Percentiles rank a stretch among this genome's conserved stretches.
Conservation (phyloP, 495 filamentous ascomycete genomes). For the Pyronema omphalodes region DNA sequence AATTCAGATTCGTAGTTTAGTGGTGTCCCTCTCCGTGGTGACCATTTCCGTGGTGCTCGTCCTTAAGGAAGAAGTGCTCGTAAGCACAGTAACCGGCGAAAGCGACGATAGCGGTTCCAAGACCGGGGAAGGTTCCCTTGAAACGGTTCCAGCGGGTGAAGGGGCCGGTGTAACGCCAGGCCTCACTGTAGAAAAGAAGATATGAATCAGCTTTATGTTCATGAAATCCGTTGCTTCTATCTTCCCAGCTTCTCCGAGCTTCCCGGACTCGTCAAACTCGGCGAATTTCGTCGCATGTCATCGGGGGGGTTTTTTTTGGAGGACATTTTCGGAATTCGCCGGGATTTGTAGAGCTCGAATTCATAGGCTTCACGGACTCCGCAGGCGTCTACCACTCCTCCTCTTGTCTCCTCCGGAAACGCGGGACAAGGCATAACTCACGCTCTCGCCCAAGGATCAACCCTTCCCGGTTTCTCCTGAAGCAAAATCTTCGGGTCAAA, state of each 20-base stretch:
- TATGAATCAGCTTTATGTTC: conserved; percentile 6
- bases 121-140: conserved; percentile 63
- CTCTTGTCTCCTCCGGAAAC: too few species aligned
- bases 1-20: conserved; percentile 1
- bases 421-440: conserved; percentile 26
- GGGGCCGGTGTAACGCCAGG: conserved; percentile 81
- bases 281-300: too few species aligned
- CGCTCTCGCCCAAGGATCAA: conserved; percentile 79
- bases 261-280: not conserved
- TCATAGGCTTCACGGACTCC: too few species aligned
- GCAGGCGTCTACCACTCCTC: too few species aligned
- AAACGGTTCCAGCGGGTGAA: conserved; percentile 83
- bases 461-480: conserved; percentile 9
- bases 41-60: conserved; percentile 37
- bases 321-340: too few species aligned
- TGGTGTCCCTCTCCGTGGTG: conserved; percentile 35
- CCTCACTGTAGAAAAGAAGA: conserved; percentile 42
- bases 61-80: conserved; percentile 68
- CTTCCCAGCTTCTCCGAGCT: not conserved
- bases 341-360: too few species aligned
- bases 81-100: conserved; percentile 78
- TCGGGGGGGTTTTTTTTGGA: too few species aligned
- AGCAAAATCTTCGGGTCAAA: conserved; percentile 20
- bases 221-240: conserved; percentile 7
- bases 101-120: conserved; percentile 79